Percentiles rank a stretch among this genome's conserved stretches.
These are phyloP conservation scores for Ulota crispa DNA, from an alignment of 225 moss, liverwort and hornwort species.

Conservation along the genomic window DNA sequence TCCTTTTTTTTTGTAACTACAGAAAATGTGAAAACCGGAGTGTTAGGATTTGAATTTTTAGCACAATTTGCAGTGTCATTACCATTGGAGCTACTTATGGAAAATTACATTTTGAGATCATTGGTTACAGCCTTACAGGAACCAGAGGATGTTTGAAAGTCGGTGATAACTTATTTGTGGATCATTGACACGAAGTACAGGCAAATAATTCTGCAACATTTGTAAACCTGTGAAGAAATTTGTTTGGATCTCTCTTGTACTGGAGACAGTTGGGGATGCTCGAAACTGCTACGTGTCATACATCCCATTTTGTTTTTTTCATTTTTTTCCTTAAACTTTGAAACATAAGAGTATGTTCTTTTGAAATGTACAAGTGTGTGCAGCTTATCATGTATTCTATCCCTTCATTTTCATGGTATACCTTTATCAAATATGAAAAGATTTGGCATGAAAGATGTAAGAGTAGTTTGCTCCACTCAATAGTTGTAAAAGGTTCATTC, in stretches of 20 bases:
- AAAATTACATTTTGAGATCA: no score
- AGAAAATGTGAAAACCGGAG: no score
- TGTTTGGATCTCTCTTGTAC: neutral
- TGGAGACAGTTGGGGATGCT: neutral
- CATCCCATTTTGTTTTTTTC: no score
- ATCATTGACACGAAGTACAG: neutral
- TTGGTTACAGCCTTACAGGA: neutral
- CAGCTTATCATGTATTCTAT: neutral
- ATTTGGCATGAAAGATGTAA: no score
- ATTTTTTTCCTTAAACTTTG: no score
- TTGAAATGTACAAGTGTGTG: neutral
- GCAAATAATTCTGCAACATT: neutral
- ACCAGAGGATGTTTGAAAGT: neutral
- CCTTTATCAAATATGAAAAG: neutral
- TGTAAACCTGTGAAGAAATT: neutral
- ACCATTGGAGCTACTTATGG: no score
- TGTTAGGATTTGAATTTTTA: no score
- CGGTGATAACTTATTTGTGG: neutral
- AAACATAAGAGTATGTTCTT: no score
- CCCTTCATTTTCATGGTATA: no score
- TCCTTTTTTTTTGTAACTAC: no score
- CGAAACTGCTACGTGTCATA: neutral
- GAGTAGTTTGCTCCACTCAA: neutral
- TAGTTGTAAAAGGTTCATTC: neutral
- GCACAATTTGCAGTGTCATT: no score